Evolutionary conservation across 768 basidiomycete genomes (phyloP), one percentile per base, ranked within the genome.

Genomic region (Boletus coccyginus): DNA sequence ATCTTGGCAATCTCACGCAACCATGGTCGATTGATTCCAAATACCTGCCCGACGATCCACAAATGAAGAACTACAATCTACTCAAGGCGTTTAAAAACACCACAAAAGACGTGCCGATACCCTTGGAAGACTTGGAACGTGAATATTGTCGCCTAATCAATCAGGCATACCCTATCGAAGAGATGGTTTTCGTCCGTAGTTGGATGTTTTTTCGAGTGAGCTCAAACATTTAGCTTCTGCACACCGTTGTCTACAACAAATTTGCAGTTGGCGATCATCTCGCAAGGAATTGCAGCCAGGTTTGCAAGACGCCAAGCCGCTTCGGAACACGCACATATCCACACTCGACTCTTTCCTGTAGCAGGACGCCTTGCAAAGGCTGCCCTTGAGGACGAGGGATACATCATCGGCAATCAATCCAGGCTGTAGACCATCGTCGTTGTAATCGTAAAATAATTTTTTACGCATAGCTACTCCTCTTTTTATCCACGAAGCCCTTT

Each of bases 211-310:
- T 92, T 74, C 78, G 90, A 56, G 92, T 91, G 64, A 59, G 83
- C 19, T 45, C 40, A 16, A 32, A 46, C 19, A 3, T 36, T 17
- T 33, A 14, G 2, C 24, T 17, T 29, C 2, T 19, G 14, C n/a
- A 54, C 50, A 56, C 35, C 44, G 41, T 38, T 35, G 32, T 48
- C 47, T 50, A 52, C 8, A 48, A 49, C 49, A 33, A 38, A 48
- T 57, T 17, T 47, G 17, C 61, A 90, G 90, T 71, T 90, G 27
- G 80, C 91, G 0, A 80, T 96, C 56, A 95, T 97, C 61, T 75
- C 84, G 2, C 94, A 97, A 73, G 94, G 94, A 5, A 94, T 97
- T 59, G 90, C 94, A 2, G 94, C 94, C 32, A 82, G 94, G 43
- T 84, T 83, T 50, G 92, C 92, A 1, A 79, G 87, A 27, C 83